These are phyloP conservation scores for Metschnikowia baotianmanensis DNA, from an alignment of 805 yeast species.

Conservation along the genomic window DNA sequence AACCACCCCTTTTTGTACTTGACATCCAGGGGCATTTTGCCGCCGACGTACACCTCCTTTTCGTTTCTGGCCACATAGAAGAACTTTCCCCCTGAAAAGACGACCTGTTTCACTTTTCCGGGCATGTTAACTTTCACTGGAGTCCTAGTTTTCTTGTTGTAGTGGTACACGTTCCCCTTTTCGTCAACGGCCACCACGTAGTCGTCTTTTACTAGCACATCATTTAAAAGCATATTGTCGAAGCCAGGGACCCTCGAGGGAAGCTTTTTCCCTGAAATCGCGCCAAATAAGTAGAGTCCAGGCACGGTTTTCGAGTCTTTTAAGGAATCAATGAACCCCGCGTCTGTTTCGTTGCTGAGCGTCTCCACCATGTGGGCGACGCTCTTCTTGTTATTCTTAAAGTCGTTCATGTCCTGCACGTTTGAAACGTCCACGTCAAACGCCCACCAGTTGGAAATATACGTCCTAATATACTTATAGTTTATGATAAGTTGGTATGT, in stretches of 20 bases:
- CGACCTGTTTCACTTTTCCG: slow-evolving; percentile 25
- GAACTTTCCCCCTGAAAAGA: slow-evolving; percentile 51
- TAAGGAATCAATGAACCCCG: slow-evolving; percentile 19
- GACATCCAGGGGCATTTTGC: slow-evolving; percentile 20
- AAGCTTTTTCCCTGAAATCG: slow-evolving; percentile 32
- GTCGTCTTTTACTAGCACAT: slow-evolving; percentile 50
- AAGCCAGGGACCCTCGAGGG: slow-evolving; percentile 66
- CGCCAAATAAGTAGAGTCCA: slow-evolving; percentile 40
- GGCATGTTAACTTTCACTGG: slow-evolving; percentile 30
- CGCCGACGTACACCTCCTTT: slow-evolving; percentile 40
- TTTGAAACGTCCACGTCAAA: slow-evolving; percentile 39
- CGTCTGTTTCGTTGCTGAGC: slow-evolving; percentile 24
- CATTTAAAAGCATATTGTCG: slow-evolving; percentile 56
- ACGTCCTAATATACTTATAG: slow-evolving; percentile 38
- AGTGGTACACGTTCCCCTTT: slow-evolving; percentile 72
- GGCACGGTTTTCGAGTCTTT: slow-evolving; percentile 24
- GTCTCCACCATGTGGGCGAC: slow-evolving; percentile 26
- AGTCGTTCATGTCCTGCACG: slow-evolving; percentile 33
- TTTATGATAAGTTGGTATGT: slow-evolving; percentile 43
- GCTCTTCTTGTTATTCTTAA: slow-evolving; percentile 27
- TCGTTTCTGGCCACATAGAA: slow-evolving; percentile 43
- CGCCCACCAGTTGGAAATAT: slow-evolving; percentile 31
- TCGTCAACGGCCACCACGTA: slow-evolving; percentile 58
- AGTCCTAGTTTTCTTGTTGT: slow-evolving; percentile 42
- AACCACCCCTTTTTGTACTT: slow-evolving; percentile 8